Evolutionary conservation across 75 land plant species (phyloP).

Genomic region (Cunninghamia lanceolata): DNA sequence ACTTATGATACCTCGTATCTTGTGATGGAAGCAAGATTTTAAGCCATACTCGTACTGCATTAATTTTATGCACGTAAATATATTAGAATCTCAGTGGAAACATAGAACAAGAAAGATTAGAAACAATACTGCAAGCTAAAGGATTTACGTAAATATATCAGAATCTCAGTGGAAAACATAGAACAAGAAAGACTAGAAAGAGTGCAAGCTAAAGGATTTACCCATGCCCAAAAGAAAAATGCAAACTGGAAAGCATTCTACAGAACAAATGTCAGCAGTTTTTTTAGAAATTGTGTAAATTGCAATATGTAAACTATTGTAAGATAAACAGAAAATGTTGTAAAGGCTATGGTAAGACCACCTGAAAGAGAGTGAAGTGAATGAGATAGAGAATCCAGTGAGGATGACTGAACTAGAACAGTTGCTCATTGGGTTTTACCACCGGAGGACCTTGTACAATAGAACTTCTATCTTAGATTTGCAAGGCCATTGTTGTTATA

Average conservation of each 20-base stretch:
- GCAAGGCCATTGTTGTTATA: slow-evolving; percentile 54
- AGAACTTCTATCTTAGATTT: slow-evolving; percentile 33
- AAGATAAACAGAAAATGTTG: neutral
- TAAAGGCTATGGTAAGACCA: neutral
- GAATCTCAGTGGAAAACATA: neutral
- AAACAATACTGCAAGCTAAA: no score
- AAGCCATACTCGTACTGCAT: slow-evolving; percentile 26
- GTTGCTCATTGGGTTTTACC: slow-evolving; percentile 55
- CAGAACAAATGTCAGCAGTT: neutral
- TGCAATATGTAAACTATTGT: neutral
- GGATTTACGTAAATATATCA: no score
- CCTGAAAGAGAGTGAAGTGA: slow-evolving; percentile 75
- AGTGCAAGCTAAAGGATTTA: slow-evolving; percentile 28
- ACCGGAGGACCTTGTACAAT: slow-evolving; percentile 51
- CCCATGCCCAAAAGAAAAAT: slow-evolving; percentile 45
- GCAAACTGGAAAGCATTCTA: slow-evolving; percentile 54
- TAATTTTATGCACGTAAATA: neutral
- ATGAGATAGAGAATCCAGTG: slow-evolving; percentile 50
- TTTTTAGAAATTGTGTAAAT: neutral
- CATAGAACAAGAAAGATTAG: no score
- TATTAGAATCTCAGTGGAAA: no score
- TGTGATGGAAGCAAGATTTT: slow-evolving; percentile 22
- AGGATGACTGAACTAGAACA: slow-evolving; percentile 72
- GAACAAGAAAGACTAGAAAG: neutral
- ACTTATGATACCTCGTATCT: neutral